These are phyloP conservation scores for Melanopsichium pennsylvanicum DNA, from an alignment of 1,284 basidiomycete genomes.

Conservation along the genomic window DNA sequence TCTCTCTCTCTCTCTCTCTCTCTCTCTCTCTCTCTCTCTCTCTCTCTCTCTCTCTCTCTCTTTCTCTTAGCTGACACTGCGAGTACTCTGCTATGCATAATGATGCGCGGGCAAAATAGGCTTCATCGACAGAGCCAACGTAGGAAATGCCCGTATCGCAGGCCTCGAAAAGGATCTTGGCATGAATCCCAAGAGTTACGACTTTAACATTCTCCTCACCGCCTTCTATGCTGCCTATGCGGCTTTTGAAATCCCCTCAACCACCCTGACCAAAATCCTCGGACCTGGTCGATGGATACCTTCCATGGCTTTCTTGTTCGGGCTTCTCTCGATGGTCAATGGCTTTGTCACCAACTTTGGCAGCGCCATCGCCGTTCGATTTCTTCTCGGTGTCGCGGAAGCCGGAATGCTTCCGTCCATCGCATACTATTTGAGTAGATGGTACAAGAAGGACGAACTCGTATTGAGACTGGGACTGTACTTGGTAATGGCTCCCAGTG, in stretches of 20 bases:
- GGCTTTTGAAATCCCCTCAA: conserved; percentile 71
- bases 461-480: conserved; percentile 64
- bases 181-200: conserved; percentile 44
- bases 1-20: no score
- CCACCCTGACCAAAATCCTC: conserved; percentile 70
- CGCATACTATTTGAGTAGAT: conserved; percentile 62
- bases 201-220: conserved; percentile 59
- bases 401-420: conserved; percentile 64
- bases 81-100: no score
- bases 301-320: conserved; percentile 50
- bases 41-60: no score
- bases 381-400: conserved; percentile 65
- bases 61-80: no score
- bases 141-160: conserved; percentile 58
- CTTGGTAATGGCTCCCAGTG: conserved; percentile 45
- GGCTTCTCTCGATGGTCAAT: conserved; percentile 36
- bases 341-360: conserved; percentile 64
- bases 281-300: conserved; percentile 66
- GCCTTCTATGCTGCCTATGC: conserved; percentile 48
- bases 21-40: no score
- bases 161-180: conserved; percentile 51
- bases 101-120: no score
- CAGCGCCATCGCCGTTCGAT: conserved; percentile 63
- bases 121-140: conserved; percentile 41
- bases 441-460: conserved; percentile 64